A percentile compares a stretch with the other conserved stretches of the same genome.
Evolutionary conservation across 2,329 filamentous ascomycete genomes (phyloP).

Genomic region (Basipetospora chlamydospora): DNA sequence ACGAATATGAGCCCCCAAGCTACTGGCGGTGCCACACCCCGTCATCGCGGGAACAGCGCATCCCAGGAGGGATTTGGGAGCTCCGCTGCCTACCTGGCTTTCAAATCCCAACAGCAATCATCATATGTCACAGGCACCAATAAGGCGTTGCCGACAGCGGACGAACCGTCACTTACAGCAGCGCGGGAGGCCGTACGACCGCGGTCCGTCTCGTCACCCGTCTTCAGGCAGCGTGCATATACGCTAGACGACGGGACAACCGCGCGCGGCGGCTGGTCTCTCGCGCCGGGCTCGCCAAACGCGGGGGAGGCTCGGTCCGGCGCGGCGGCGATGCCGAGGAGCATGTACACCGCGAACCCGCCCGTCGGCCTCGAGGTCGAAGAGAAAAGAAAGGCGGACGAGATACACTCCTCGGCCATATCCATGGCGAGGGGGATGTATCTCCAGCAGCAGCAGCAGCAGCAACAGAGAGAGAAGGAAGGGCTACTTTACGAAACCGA

Average conservation of each 20-base stretch:
- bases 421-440: conserved; percentile 89
- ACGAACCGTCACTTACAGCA: conserved; percentile 1
- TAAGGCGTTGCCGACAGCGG: too few species aligned
- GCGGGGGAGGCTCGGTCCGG: conserved; percentile 45
- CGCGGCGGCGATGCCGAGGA: conserved; percentile 51
- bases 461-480: conserved; percentile 41
- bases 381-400: conserved; percentile 57
- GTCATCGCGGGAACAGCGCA: background rate
- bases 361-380: conserved; percentile 58
- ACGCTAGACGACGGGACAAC: conserved; percentile 27
- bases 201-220: conserved; percentile 2
- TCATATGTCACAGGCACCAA: too few species aligned
- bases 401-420: conserved; percentile 66
- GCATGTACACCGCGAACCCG: conserved; percentile 67
- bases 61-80: background rate
- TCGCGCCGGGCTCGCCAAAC: conserved; percentile 8
- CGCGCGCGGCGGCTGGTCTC: conserved; percentile 46
- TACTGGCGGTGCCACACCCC: background rate
- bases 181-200: conserved; percentile 4
- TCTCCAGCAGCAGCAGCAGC: conserved; percentile 29
- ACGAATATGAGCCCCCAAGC: too few species aligned
- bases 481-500: background rate
- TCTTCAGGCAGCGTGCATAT: conserved; percentile 12
- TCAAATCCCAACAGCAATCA: too few species aligned
- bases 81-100: background rate